Evolutionary conservation across 345 rosid species (phyloP).

Genomic region (Erucastrum elatum): DNA sequence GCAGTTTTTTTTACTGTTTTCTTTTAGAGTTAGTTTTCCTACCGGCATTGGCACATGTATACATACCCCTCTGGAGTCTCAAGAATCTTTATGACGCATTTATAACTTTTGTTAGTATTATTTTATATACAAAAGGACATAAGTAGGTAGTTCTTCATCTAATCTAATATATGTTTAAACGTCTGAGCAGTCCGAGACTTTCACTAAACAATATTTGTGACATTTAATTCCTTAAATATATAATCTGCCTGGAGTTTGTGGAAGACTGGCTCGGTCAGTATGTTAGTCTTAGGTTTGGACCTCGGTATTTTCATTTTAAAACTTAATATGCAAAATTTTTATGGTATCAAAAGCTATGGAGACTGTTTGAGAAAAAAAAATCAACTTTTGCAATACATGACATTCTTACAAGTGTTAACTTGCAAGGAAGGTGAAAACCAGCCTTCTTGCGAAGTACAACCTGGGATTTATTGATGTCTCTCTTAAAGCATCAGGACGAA

Average conservation of each 20-base stretch:
- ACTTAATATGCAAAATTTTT: background rate
- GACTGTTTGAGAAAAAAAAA: too few species aligned
- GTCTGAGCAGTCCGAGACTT: background rate
- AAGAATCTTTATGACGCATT: background rate
- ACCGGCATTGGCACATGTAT: background rate
- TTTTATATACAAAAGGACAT: background rate
- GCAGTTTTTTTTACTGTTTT: conserved; percentile 6
- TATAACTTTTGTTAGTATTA: background rate
- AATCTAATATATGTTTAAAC: background rate
- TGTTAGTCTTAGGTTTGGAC: background rate
- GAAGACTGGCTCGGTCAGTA: background rate
- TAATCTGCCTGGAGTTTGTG: background rate
- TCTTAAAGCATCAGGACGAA: background rate
- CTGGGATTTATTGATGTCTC: background rate
- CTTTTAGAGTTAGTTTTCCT: background rate
- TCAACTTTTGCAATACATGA: too few species aligned
- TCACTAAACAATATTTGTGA: background rate
- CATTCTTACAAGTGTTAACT: background rate
- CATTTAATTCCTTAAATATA: background rate
- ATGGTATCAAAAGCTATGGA: background rate
- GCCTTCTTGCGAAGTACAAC: background rate
- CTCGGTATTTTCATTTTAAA: background rate
- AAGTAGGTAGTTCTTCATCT: background rate
- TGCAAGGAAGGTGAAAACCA: background rate
- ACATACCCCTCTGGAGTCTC: background rate